These are phyloP conservation scores for Trichoderma aggressivum DNA, from an alignment of 2,329 filamentous ascomycete genomes.

Conservation along the genomic window DNA sequence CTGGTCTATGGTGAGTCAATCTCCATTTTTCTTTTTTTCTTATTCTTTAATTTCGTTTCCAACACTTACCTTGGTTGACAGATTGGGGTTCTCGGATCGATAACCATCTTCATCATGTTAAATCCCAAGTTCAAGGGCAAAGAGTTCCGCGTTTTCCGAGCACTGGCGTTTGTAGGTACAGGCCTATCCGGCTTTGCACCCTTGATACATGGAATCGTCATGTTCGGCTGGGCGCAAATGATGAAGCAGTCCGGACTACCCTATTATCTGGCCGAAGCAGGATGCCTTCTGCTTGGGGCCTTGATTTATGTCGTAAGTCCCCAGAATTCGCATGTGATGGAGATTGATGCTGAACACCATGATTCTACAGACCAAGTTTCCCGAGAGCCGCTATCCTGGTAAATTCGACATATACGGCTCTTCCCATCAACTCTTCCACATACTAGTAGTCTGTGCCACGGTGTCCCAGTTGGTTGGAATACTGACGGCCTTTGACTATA, in stretches of 20 bases:
- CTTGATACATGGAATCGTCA: background rate
- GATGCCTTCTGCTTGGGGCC: conserved; percentile 3
- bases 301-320: conserved; percentile 2
- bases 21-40: background rate
- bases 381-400: conserved; percentile 1
- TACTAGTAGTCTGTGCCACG: background rate
- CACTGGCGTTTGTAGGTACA: background rate
- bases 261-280: conserved; percentile 2
- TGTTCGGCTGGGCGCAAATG: conserved; percentile 10
- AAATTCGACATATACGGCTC: conserved; percentile 9
- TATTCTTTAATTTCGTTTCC: background rate
- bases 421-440: conserved; percentile 8
- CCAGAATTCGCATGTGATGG: background rate
- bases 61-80: background rate
- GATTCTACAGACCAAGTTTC: background rate
- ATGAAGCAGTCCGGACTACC: conserved; percentile 10
- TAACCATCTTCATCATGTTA: conserved; percentile 14
- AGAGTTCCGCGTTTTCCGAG: background rate
- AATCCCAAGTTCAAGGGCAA: background rate
- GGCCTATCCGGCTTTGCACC: conserved; percentile 8
- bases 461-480: background rate
- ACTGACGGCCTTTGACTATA: conserved; percentile 3
- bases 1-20: conserved; percentile 8
- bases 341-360: background rate
- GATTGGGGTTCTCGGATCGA: conserved; percentile 6